Percentiles rank a stretch among this genome's conserved stretches.
These are phyloP conservation scores for Fusarium tjaetaba DNA, from an alignment of 2,329 filamentous ascomycete species.

Conservation along the genomic window DNA sequence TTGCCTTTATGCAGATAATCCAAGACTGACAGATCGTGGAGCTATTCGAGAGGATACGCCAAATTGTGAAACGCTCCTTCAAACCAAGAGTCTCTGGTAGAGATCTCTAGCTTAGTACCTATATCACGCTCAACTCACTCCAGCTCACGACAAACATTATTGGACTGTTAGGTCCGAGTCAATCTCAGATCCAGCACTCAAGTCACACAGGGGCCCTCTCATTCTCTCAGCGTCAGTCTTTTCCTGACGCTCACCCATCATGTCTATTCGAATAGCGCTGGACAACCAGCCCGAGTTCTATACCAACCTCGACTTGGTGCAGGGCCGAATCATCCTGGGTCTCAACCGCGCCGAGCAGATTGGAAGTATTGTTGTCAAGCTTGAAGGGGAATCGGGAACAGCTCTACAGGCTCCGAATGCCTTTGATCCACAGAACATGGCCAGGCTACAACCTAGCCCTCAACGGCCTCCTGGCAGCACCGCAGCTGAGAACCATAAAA, in stretches of 20 bases:
- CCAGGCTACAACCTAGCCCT: constrained; percentile 37
- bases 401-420: constrained; percentile 64
- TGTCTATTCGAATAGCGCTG: constrained; percentile 75
- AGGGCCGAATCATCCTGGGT: constrained; percentile 66
- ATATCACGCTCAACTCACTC: constrained; percentile 11
- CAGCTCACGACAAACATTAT: constrained; percentile 10
- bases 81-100: neutral
- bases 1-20: constrained; percentile 4
- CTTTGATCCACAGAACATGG: constrained; percentile 55
- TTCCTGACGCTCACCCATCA: constrained; percentile 48
- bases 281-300: constrained; percentile 76
- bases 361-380: constrained; percentile 80
- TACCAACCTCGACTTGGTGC: constrained; percentile 81
- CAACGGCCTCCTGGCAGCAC: constrained; percentile 54
- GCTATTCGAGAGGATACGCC: neutral
- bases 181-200: constrained; percentile 10
- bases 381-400: constrained; percentile 82
- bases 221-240: neutral
- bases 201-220: constrained; percentile 10
- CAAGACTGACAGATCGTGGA: constrained; percentile 19
- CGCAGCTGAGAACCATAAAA: constrained; percentile 72
- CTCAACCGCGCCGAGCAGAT: constrained; percentile 75
- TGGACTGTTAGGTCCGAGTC: constrained; percentile 12
- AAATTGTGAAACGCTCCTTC: neutral
- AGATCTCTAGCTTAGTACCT: neutral